Evolutionary conservation across 768 basidiomycete genomes (phyloP).

Genomic region (Leccinum subtestaceum): DNA sequence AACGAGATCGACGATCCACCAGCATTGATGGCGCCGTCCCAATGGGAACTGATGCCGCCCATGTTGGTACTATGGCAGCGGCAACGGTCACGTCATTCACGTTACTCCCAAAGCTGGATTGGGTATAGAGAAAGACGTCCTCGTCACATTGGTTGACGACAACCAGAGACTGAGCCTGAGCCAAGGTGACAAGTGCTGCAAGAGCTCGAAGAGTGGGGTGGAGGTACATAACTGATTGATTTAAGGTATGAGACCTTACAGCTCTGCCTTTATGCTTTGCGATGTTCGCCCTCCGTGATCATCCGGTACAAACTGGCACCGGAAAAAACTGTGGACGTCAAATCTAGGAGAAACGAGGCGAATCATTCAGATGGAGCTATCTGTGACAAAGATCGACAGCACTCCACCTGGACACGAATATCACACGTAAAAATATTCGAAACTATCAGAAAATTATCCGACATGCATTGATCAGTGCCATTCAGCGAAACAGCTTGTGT

Average conservation of each 20-base stretch:
- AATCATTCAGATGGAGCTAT: conserved; percentile 1
- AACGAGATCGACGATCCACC: conserved; percentile 10
- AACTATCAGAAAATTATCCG: background rate
- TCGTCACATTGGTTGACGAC: conserved; percentile 28
- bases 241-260: background rate
- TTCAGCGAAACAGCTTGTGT: background rate
- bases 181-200: background rate
- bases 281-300: background rate
- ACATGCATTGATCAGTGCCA: background rate
- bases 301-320: background rate
- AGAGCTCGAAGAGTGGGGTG: background rate
- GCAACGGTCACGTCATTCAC: conserved; percentile 26
- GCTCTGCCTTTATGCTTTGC: conserved; percentile 8
- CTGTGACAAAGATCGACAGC: background rate
- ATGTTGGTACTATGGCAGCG: conserved; percentile 17
- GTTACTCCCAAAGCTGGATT: conserved; percentile 29
- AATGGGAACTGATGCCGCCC: conserved; percentile 31
- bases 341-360: background rate
- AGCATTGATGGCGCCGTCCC: conserved; percentile 32
- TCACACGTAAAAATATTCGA: background rate
- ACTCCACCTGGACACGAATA: background rate
- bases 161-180: conserved; percentile 25
- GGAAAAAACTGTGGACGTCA: background rate
- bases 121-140: conserved; percentile 29
- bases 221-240: background rate